Percentiles rank a stretch among this genome's conserved stretches.
Evolutionary conservation across 176 grass and related monocot species (phyloP).

Genomic region (Bromus sterilis): DNA sequence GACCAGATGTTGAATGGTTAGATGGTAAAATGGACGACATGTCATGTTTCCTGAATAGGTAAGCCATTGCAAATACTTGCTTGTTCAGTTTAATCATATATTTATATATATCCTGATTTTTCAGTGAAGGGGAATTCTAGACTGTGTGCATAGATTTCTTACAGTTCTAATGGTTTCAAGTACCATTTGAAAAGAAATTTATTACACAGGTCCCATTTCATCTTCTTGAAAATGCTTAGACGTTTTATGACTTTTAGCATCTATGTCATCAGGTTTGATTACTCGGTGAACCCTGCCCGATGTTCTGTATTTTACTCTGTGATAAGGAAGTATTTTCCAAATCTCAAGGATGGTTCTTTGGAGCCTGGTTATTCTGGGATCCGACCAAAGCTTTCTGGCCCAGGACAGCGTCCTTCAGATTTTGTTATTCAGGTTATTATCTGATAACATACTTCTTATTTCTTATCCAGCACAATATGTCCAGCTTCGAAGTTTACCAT

Average conservation of each 20-base stretch:
- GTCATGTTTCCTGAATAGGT: constrained; percentile 73
- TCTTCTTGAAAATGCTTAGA: background rate
- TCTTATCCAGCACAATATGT: background rate
- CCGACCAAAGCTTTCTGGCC: constrained; percentile 75
- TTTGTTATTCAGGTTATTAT: constrained; percentile 76
- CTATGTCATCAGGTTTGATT: constrained; percentile 62
- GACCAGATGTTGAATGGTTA: constrained; percentile 97
- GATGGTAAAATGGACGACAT: constrained; percentile 40
- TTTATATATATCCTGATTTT: too few relatives aligned
- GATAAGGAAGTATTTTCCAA: constrained; percentile 92
- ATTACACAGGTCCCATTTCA: background rate
- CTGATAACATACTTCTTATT: background rate
- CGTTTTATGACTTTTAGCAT: constrained; percentile 12
- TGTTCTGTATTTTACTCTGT: constrained; percentile 73
- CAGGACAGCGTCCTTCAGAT: constrained; percentile 46
- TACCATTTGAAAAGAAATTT: background rate
- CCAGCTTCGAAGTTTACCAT: background rate
- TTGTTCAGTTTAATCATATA: background rate
- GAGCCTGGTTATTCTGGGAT: constrained; percentile 94
- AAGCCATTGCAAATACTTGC: constrained; percentile 15
- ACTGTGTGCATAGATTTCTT: too few relatives aligned
- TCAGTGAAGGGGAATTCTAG: too few relatives aligned
- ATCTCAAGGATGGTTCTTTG: constrained; percentile 73
- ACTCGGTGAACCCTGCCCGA: constrained; percentile 49
- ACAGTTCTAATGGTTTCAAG: background rate